Evolutionary conservation across 1,284 basidiomycete genomes (phyloP), one percentile per base, ranked within the genome.

Genomic region (Meira nashicola): DNA sequence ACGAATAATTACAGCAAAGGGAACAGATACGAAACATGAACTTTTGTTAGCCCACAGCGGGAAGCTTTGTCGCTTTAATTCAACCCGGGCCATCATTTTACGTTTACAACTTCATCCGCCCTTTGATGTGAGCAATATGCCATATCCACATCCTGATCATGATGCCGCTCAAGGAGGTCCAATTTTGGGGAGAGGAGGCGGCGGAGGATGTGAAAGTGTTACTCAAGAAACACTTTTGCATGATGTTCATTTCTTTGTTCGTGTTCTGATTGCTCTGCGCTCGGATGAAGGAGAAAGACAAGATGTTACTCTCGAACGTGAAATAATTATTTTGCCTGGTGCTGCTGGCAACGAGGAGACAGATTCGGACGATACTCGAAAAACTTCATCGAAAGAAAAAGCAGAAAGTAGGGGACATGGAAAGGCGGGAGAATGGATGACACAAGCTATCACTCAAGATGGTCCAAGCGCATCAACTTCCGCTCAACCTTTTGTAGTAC

Each of bases 1-100:
- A 2, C 65, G 76, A 28, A 58, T 76, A 43, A 76, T 76, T 21
- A 50, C 57, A 38, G 64, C 70, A 58, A 63, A 71, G 49, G 44
- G 28, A 2, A 25, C n/a, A 39, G 11, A 38, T 2, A 12, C 14
- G 25, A 50, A 46, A n/a, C 64, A 70, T 21, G 66, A 74, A 58
- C 63, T 70, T 5, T 40, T 75, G n/a, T 55, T 76, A 9, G 71
- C 73, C 4, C 64, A 69, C 44, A 71, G 64, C 19, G 74, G 74
- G 28, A 77, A 77, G 62, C 62, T 71, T 12, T 77, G 74, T 41
- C 70, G 74, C 25, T 76, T 77, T 54, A 64, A 74, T 39, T 68
- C 70, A 9, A 62, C 67, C 23, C 61, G 65, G 1, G 59, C 74
- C 0, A 59, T 77, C 10, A 55, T 71, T 39, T 58, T 78, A 17